Conservation (phyloP, 2,329 filamentous ascomycete genomes). For the Calycina marina region DNA sequence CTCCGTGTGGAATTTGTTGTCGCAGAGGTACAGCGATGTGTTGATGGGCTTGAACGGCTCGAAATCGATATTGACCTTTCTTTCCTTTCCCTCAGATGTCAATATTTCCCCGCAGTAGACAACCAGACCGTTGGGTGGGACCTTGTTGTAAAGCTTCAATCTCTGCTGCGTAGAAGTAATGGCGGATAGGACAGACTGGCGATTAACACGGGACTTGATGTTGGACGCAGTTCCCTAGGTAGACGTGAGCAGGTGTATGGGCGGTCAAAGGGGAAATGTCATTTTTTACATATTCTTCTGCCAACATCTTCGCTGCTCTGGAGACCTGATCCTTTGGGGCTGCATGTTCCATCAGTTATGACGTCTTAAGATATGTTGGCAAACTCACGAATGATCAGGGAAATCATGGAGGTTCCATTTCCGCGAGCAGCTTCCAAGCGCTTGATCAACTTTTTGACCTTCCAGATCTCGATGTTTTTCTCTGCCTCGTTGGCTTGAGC, state of each 20-base stretch:
- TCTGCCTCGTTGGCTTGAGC: conserved; percentile 82
- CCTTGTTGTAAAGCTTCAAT: conserved; percentile 98
- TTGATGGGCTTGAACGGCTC: conserved; percentile 99
- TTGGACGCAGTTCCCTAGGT: conserved; percentile 92
- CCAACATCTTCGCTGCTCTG: conserved; percentile 96
- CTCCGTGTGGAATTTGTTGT: conserved; percentile 99
- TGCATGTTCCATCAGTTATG: conserved; percentile 25
- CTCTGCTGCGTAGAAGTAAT: conserved; percentile 99
- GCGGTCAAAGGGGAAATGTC: conserved; percentile 1
- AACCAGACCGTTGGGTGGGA: conserved; percentile 91
- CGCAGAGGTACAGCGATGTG: conserved; percentile 95
- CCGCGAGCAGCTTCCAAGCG: conserved; percentile 91
- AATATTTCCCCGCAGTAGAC: conserved; percentile 99
- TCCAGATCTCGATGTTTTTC: conserved; percentile 92
- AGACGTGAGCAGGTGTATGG: conserved; percentile 7
- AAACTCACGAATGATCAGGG: conserved; percentile 82
- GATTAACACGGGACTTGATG: conserved; percentile 98
- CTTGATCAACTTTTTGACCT: conserved; percentile 99
- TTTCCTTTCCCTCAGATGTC: conserved; percentile 94
- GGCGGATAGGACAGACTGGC: conserved; percentile 91
- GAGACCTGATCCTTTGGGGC: conserved; percentile 98
- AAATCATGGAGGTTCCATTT: conserved; percentile 99
- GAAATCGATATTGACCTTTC: conserved; percentile 99
- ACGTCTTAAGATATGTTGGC: no score
- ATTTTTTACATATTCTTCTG: conserved; percentile 87